phyloP scores from a whole-genome alignment of 1,139 yeast genomes.

The Hyphopichia buzzinii region DNA sequence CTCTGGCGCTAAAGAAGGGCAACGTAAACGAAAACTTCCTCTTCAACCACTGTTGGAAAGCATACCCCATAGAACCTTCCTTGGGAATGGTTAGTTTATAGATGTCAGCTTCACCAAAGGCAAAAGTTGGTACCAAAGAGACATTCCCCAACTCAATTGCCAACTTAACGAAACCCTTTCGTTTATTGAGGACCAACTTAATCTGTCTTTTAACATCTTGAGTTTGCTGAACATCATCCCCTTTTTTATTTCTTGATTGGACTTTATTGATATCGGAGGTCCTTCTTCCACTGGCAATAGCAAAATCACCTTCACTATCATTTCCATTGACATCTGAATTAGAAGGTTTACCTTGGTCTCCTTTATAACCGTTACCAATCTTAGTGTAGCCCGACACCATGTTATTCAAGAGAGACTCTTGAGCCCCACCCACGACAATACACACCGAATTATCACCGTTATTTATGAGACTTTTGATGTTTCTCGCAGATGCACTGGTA shows the following conservation, averaged over 20 bases:
- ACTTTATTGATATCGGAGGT: constrained; percentile 3
- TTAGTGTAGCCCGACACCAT: constrained; percentile 34
- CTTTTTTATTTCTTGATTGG: constrained; percentile 6
- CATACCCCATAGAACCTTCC: constrained; percentile 49
- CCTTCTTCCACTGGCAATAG: constrained; percentile 21
- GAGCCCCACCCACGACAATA: constrained; percentile 94
- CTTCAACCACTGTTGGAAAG: constrained; percentile 72
- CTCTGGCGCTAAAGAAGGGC: constrained; percentile 91
- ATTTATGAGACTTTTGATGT: constrained; percentile 62
- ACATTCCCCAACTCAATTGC: constrained; percentile 82
- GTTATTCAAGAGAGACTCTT: constrained; percentile 67
- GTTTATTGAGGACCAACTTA: constrained; percentile 62
- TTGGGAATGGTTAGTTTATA: constrained; percentile 62
- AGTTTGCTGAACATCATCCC: constrained; percentile 14
- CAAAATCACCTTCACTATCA: constrained; percentile 45
- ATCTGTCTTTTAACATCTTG: constrained; percentile 20
- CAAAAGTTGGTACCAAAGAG: constrained; percentile 80
- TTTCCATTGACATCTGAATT: constrained; percentile 16
- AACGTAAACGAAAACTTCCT: constrained; percentile 73
- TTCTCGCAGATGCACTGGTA: constrained; percentile 77
- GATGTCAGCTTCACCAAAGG: constrained; percentile 88
- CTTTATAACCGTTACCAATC: constrained; percentile 53
- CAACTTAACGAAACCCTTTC: constrained; percentile 86
- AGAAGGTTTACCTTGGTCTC: constrained; percentile 29
- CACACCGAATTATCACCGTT: constrained; percentile 75